Evolutionary conservation across 441 rosid species (phyloP).

Genomic region (Pelargonium fulgidum): DNA sequence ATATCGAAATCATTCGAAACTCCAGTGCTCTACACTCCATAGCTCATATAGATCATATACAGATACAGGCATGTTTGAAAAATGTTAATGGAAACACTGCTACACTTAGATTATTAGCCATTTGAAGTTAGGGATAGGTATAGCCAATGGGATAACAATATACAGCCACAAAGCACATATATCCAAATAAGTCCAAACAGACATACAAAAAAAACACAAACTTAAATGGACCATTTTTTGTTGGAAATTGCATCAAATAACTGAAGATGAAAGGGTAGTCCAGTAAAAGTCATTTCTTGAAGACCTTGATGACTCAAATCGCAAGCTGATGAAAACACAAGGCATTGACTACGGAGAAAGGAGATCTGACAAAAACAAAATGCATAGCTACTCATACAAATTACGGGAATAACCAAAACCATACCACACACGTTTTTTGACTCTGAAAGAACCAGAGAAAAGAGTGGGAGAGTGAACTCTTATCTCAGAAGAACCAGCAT

Average conservation of each 20-base stretch:
- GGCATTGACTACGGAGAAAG: conserved; percentile 13
- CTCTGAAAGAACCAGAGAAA: background rate
- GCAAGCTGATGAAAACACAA: conserved; percentile 13
- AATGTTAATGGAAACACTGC: background rate
- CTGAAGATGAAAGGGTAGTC: conserved; percentile 16
- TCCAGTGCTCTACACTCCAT: background rate
- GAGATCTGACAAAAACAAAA: conserved; percentile 10
- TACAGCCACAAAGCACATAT: conserved; percentile 6
- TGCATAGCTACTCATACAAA: background rate
- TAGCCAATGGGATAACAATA: conserved; percentile 5
- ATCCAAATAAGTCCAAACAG: conserved; percentile 17
- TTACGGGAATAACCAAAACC: background rate
- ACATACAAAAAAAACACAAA: background rate
- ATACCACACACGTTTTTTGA: background rate
- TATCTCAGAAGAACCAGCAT: background rate
- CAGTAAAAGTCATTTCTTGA: conserved; percentile 1
- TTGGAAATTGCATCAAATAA: conserved; percentile 19
- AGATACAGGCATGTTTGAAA: background rate
- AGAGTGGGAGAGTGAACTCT: background rate
- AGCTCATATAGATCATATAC: background rate
- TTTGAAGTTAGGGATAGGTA: background rate
- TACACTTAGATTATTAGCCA: background rate
- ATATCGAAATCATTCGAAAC: background rate
- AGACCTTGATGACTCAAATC: conserved; percentile 1
- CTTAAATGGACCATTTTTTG: background rate